These are phyloP conservation scores for Euphorbia celastroides DNA, from an alignment of 441 rosid species.

Conservation along the genomic window DNA sequence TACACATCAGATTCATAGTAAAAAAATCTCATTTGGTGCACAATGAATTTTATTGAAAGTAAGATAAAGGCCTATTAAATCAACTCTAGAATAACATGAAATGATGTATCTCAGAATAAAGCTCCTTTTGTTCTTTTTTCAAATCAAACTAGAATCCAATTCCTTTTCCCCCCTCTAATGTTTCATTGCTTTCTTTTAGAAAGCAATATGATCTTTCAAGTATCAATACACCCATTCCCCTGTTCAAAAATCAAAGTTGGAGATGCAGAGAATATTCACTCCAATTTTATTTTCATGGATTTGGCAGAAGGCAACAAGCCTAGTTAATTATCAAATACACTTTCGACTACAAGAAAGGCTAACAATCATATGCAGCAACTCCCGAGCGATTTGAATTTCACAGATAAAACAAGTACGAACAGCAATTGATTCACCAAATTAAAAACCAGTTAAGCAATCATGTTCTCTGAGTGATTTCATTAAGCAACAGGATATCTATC, in stretches of 20 bases:
- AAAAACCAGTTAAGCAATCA: neutral
- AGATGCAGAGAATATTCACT: neutral
- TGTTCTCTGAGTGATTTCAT: neutral
- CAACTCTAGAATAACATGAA: neutral
- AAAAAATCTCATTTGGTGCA: neutral
- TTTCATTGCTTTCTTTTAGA: neutral
- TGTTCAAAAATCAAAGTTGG: neutral
- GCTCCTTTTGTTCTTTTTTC: no score
- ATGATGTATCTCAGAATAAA: neutral
- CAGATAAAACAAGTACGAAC: neutral
- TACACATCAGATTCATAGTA: constrained; percentile 17
- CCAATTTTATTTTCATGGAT: neutral
- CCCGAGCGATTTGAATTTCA: neutral
- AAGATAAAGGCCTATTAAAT: neutral
- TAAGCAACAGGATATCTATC: neutral
- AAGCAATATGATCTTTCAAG: neutral
- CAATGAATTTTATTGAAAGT: neutral
- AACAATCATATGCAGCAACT: neutral
- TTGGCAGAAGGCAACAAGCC: neutral
- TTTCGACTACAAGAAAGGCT: no score
- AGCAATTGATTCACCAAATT: no score
- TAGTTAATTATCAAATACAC: no score
- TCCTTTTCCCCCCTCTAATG: no score
- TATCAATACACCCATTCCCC: neutral
- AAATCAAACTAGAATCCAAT: neutral